Base-by-base conservation (phyloP, 306 rosid species). In the Quercus robur region DNA sequence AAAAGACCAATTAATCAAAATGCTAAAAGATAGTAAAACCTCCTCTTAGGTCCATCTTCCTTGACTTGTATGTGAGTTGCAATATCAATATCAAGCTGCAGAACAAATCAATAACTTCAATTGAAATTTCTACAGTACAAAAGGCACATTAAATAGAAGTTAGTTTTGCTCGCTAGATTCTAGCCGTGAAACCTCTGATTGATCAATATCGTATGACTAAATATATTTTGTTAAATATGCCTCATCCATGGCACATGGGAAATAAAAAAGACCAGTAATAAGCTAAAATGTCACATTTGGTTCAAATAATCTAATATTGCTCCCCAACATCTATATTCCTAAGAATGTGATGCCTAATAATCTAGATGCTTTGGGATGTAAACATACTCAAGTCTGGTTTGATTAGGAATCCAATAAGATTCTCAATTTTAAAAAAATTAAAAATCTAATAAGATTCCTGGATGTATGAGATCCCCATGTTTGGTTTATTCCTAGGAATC, bases 41-140 rank as follows among this genome's bases (percentile, higher is more conserved):
- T 95, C 88, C 94, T 86, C 90, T 88, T 89, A 41, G 98, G 94
- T 56, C 99, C 99, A 83, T 95, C 99, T 75, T 82, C 88, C 90
- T 86, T 89, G 75, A 95, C 94, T 67, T 83, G 93, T 80, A 95
- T 80, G 79, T 62, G 98, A 67, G 99, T 95, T 85, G 94, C 83
- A 61, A 95, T 83, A 83, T 89, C 98, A 75, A 85, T 82, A 78
- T 86, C 93, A 77, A 82, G 88, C 99, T 95, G 86, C 86, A 86
- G 51, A 81, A 49, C 69, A 77, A 82, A 80, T 73, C 77, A 72
- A 38, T 73, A 63, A 80, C 30, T 41, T 57, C 81, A 58, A 71
- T 71, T 41, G 46, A 56, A 64, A 55, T 80, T 78, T 0, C 44
- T 74, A 66, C 72, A 68, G 74, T 75, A 58, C 19, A 7, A 74